phyloP scores from a whole-genome alignment of 129 eudicot species.

The Artemisia annua region DNA sequence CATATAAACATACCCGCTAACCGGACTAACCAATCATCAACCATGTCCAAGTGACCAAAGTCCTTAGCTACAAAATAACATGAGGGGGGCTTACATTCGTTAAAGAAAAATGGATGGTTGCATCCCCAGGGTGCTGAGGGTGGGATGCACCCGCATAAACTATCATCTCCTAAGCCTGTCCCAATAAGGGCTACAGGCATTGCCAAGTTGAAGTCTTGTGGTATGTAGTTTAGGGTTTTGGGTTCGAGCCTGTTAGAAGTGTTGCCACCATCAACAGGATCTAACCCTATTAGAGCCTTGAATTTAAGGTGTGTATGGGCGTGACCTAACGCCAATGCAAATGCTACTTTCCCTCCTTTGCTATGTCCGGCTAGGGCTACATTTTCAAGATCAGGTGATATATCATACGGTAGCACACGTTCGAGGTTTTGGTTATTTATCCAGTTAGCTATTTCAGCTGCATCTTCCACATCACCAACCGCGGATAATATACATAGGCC shows the following conservation, averaged over 20 bases:
- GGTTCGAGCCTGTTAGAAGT: conserved; percentile 14
- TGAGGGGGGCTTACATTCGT: conserved; percentile 26
- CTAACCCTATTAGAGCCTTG: conserved; percentile 33
- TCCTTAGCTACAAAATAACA: conserved; percentile 38
- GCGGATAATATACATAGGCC: conserved; percentile 16
- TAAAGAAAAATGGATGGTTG: conserved; percentile 34
- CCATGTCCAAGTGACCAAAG: conserved; percentile 38
- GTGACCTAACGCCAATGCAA: conserved; percentile 32
- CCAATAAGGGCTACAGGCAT: conserved; percentile 35
- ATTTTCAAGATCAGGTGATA: conserved; percentile 22
- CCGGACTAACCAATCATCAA: conserved; percentile 28
- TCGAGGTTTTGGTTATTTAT: conserved; percentile 25
- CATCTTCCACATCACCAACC: conserved; percentile 14
- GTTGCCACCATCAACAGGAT: conserved; percentile 30
- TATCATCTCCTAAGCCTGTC: conserved; percentile 22
- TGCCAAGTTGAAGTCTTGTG: conserved; percentile 17
- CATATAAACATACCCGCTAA: conserved; percentile 23
- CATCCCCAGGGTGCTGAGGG: conserved; percentile 31
- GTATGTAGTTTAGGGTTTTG: conserved; percentile 33
- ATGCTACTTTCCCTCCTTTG: conserved; percentile 39
- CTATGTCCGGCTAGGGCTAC: conserved; percentile 43
- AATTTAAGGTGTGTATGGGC: conserved; percentile 13
- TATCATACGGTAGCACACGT: conserved; percentile 18
- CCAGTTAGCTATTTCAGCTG: conserved; percentile 13
- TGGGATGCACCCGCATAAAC: conserved; percentile 13